Evolutionary conservation across 176 grass and related monocot genomes (phyloP), one percentile per base, ranked within the genome.

Genomic region (Paspalum notatum): DNA sequence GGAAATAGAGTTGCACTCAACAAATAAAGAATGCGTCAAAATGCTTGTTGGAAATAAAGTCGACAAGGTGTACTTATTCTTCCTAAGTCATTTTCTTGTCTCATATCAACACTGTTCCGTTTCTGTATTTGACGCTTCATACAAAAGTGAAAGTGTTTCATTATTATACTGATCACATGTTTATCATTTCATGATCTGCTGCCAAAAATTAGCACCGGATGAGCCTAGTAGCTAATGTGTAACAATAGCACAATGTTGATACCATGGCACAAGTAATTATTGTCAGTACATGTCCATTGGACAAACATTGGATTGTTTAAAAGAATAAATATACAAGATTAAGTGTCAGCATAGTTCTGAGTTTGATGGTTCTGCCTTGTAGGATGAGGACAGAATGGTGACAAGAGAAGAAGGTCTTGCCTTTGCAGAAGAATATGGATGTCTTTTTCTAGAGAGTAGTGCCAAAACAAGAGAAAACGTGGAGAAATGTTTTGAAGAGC

Each of bases 1-100:
- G 73, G 96, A 99, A 87, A 89, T 95, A 64, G 90, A 95, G 86
- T 22, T 90, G 51, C 88, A 99, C 82, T 99, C 90, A 39, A 93
- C 90, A 84, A 91, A 91, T 69, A 84, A 86, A 76, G 86, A 93
- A 4, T 95, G 90, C 52, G 65, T 99, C 79, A 99, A 99, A 87
- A 90, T 99, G 81, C 86, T 99, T 77, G 92, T 99, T 62, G 90
- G 96, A 54, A 99, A 95, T 82, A 99, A 99, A 90, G 81, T 95
- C 80, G 96, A 99, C 82, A 95, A 95, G 96, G 96, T 99, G 84
- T n/a, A 54, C 47, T 47, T 59, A 11, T 66, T 46, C 16, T 41
- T 13, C 72, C 26, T 59, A 42, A 63, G 37, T 65, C 20, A 42
- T 57, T 58, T 66, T 40, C 1, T 24, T 75, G 3, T 43, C 63